These are phyloP conservation scores for Starmerella roubikii DNA, from an alignment of 805 yeast genomes.

Conservation along the genomic window DNA sequence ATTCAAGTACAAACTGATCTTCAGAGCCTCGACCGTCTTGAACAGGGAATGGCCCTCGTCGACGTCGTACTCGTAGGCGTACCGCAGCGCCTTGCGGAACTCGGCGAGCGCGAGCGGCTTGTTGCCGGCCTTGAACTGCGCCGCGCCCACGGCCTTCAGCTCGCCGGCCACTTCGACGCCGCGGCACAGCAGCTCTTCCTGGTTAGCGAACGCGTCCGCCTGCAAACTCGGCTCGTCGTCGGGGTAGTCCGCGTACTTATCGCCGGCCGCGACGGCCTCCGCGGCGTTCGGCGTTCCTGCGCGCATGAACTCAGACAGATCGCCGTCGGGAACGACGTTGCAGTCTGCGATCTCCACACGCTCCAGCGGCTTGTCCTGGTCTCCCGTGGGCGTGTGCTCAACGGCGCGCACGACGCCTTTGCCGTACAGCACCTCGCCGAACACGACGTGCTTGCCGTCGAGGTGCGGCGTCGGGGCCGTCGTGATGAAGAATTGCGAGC, in stretches of 20 bases:
- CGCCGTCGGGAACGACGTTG: slow-evolving; percentile 59
- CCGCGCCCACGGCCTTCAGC: slow-evolving; percentile 69
- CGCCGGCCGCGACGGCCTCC: slow-evolving; percentile 48
- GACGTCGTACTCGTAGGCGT: slow-evolving; percentile 61
- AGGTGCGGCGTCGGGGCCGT: slow-evolving; percentile 88
- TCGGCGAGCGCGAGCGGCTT: slow-evolving; percentile 45
- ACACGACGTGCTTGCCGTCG: slow-evolving; percentile 92
- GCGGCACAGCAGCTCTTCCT: slow-evolving; percentile 24
- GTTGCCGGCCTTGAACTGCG: slow-evolving; percentile 53
- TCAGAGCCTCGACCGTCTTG: slow-evolving; percentile 39
- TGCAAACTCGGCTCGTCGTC: slow-evolving; percentile 62
- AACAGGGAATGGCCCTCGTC: slow-evolving; percentile 32
- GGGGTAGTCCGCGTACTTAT: slow-evolving; percentile 58
- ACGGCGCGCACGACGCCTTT: slow-evolving; percentile 65
- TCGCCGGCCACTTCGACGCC: slow-evolving; percentile 52
- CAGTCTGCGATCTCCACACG: slow-evolving; percentile 64
- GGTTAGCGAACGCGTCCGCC: slow-evolving; percentile 34
- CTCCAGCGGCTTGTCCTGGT: slow-evolving; percentile 54
- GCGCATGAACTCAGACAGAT: slow-evolving; percentile 28
- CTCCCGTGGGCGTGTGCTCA: slow-evolving; percentile 55
- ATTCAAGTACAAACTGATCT: slow-evolving; percentile 54
- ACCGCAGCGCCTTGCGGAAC: slow-evolving; percentile 58
- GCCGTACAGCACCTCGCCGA: slow-evolving; percentile 80
- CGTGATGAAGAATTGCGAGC: slow-evolving; percentile 90
- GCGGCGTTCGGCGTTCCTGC: slow-evolving; percentile 46